Evolutionary conservation across 805 yeast species (phyloP).

Genomic region (Kockiozyma suomiensis): DNA sequence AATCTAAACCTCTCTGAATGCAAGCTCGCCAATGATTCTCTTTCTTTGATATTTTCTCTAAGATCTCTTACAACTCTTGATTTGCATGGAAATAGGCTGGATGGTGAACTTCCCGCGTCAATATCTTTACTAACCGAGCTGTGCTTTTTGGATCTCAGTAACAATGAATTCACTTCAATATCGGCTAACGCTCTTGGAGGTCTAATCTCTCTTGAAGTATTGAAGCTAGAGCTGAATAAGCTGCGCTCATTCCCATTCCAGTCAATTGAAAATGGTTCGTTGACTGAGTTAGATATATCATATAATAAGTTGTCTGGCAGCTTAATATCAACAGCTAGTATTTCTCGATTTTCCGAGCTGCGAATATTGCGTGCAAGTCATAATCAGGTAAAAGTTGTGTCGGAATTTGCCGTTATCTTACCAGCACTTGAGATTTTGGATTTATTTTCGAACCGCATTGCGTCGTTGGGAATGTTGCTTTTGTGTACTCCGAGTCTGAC

Average conservation of each 20-base stretch:
- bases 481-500: slow-evolving; percentile 27
- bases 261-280: slow-evolving; percentile 8
- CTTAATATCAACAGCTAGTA: slow-evolving; percentile 23
- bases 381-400: slow-evolving; percentile 23
- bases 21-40: slow-evolving; percentile 17
- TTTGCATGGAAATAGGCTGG: slow-evolving; percentile 22
- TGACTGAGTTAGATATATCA: slow-evolving; percentile 26
- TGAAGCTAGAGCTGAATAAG: slow-evolving; percentile 17
- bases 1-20: slow-evolving; percentile 13
- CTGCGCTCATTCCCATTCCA: slow-evolving; percentile 22
- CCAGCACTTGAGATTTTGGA: slow-evolving; percentile 29
- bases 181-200: slow-evolving; percentile 10
- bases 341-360: slow-evolving; percentile 25
- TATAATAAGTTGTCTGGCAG: slow-evolving; percentile 24
- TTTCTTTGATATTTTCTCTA: slow-evolving; percentile 10
- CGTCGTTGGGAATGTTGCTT: slow-evolving; percentile 29
- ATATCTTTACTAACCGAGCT: slow-evolving; percentile 12
- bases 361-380: slow-evolving; percentile 23
- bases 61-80: slow-evolving; percentile 20
- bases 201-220: slow-evolving; percentile 6
- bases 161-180: slow-evolving; percentile 21
- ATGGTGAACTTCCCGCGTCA: slow-evolving; percentile 24
- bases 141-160: slow-evolving; percentile 14
- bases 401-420: slow-evolving; percentile 31
- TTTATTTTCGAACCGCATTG: slow-evolving; percentile 18